A percentile compares a stretch with the other conserved stretches of the same genome.
Evolutionary conservation across 306 rosid species (phyloP).

Genomic region (Quercus alba): DNA sequence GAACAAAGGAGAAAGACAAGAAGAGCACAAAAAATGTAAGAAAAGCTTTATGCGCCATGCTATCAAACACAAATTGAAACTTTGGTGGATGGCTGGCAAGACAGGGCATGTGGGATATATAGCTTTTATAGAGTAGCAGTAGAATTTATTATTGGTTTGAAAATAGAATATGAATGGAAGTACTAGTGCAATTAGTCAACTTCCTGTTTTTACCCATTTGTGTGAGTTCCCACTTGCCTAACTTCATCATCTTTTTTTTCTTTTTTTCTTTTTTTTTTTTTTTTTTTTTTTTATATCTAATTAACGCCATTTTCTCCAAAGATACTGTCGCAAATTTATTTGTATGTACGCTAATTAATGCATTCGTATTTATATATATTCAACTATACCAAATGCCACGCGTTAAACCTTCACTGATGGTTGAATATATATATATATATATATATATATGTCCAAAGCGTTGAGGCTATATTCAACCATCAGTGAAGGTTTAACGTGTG

Average conservation of each 20-base stretch:
- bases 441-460: no score
- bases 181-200: neutral
- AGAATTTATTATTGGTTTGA: neutral
- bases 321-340: neutral
- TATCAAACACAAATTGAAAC: neutral
- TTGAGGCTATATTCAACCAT: no score
- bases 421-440: no score
- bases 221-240: neutral
- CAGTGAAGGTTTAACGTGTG: neutral
- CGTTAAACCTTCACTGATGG: no score
- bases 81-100: neutral
- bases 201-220: neutral
- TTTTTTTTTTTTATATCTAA: neutral
- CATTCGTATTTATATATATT: neutral
- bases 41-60: neutral
- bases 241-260: neutral
- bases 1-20: neutral
- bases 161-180: neutral
- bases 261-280: accelerated
- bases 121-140: slow-evolving; percentile 1
- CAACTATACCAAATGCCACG: neutral
- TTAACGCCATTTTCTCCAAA: neutral
- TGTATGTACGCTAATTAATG: neutral
- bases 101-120: neutral
- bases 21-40: neutral